Evolutionary conservation across 495 filamentous ascomycete species (phyloP), one percentile per base, ranked within the genome.

Genomic region (Penicillium alfredii): DNA sequence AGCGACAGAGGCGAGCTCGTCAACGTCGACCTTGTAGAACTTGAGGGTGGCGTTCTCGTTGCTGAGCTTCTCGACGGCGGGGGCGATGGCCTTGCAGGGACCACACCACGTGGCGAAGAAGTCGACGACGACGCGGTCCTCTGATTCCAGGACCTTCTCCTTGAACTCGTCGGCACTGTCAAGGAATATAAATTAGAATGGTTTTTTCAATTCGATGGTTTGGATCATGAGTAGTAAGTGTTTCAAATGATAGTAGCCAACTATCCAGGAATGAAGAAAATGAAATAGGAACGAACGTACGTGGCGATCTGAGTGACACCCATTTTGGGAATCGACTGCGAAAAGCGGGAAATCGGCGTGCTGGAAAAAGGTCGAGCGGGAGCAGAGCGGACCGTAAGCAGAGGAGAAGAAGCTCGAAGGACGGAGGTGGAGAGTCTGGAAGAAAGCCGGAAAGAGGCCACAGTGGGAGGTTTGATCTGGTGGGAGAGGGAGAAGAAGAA

Each of bases 11-110:
- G 80, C 61, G 17, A 90, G 67, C 42, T 84, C 68, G 62, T 98
- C 92, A 43, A 97, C 88, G 65, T 97, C 88, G 57, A 98, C 61
- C 76, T 96, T 94, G 77, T 76, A 82, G 69, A 95, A 96, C 53
- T 75, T 69, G 49, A 78, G 73, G 38, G 65, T 52, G 42, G 70
- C 28, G 63, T 72, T 71, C 12, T 57, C 45, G 28, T 80, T 49
- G 55, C 77, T 74, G 57, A 64, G 79, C 75, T 78, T 70, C 41
- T 77, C 75, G 35, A 95, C 57, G 16, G 71, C 51, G 23, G 90
- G 90, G 12, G 88, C 76, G 49, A 97, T 87, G 47, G 76, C 71
- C 72, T 88, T 95, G 81, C 90, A 97, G 37, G 90, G 90, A 24
- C 88, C 89, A 73, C 90, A 97, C 90, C 90, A 97, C 22, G 66